Evolutionary conservation across 2,329 filamentous ascomycete genomes (phyloP).

Genomic region (Alternaria incomplexa): DNA sequence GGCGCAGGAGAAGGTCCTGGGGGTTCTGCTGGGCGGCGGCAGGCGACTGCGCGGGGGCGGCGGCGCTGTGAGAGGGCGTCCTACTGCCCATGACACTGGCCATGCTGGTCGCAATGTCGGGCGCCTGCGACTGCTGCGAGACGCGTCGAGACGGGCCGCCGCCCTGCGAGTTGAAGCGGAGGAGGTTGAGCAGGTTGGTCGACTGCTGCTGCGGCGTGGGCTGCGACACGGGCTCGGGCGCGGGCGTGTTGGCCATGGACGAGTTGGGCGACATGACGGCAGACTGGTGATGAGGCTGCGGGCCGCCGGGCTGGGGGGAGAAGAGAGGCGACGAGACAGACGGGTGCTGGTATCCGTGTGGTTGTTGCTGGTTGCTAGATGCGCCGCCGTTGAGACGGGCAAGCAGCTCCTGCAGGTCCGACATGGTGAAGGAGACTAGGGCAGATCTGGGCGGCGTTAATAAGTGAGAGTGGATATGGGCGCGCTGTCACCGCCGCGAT

Average conservation of each 20-base stretch:
- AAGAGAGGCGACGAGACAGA: conserved; percentile 65
- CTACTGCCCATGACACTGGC: conserved; percentile 61
- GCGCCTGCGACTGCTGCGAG: conserved; percentile 49
- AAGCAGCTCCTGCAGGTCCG: conserved; percentile 54
- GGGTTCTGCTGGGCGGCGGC: conserved; percentile 62
- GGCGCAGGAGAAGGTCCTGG: conserved; percentile 82
- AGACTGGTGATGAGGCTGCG: conserved; percentile 63
- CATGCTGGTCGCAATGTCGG: conserved; percentile 60
- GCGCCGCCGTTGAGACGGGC: conserved; percentile 49
- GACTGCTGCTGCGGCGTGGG: conserved; percentile 50
- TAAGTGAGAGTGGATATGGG: conserved; percentile 1
- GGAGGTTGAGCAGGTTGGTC: conserved; percentile 66
- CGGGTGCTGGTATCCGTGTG: conserved; percentile 55
- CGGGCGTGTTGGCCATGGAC: conserved; percentile 53
- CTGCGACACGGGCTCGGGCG: conserved; percentile 51
- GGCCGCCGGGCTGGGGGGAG: conserved; percentile 61
- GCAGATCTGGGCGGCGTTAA: conserved; percentile 28
- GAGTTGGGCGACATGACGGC: conserved; percentile 65
- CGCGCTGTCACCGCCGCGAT: conserved; percentile 4
- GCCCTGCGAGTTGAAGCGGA: conserved; percentile 65
- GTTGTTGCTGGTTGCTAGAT: conserved; percentile 31
- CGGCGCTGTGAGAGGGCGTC: conserved; percentile 40
- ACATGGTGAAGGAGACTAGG: conserved; percentile 41
- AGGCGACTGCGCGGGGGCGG: conserved; percentile 42
- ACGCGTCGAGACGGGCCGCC: conserved; percentile 45